A percentile compares a stretch with the other conserved stretches of the same genome.
Evolutionary conservation across 73 alveolate species (phyloP).

Genomic region (Blepharisma stoltei): DNA sequence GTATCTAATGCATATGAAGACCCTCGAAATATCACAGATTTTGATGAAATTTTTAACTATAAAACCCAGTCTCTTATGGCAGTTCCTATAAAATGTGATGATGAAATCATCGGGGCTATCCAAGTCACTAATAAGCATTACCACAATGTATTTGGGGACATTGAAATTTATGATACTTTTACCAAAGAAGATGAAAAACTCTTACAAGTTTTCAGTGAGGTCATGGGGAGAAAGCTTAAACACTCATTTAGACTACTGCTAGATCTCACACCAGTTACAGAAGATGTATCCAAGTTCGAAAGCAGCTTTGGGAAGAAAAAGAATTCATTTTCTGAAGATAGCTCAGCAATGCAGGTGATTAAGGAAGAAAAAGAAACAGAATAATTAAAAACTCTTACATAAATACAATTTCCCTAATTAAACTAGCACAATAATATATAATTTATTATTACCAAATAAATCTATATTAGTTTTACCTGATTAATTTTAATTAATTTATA

Average conservation of each 20-base stretch:
- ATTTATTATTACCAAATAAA: too few relatives aligned
- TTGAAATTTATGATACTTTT: background rate
- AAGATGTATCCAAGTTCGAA: too few relatives aligned
- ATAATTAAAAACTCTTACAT: too few relatives aligned
- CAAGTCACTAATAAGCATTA: background rate
- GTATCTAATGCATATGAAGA: background rate
- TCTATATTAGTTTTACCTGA: too few relatives aligned
- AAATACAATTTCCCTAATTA: too few relatives aligned
- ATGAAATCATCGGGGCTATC: background rate
- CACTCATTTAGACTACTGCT: background rate
- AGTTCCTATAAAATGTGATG: background rate
- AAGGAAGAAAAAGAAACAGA: too few relatives aligned
- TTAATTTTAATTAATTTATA: too few relatives aligned
- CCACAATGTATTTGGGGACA: background rate
- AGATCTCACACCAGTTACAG: too few relatives aligned
- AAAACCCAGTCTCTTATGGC: background rate
- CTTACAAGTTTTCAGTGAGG: background rate
- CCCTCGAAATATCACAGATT: background rate
- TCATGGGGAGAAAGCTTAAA: background rate
- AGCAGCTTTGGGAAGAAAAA: too few relatives aligned
- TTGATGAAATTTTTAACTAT: background rate
- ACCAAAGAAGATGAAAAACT: background rate
- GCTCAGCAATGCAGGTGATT: too few relatives aligned
- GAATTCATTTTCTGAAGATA: too few relatives aligned
- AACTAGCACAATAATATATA: too few relatives aligned